Evolutionary conservation across 306 rosid genomes (phyloP), one percentile per base, ranked within the genome.

Genomic region (Prunus padus): DNA sequence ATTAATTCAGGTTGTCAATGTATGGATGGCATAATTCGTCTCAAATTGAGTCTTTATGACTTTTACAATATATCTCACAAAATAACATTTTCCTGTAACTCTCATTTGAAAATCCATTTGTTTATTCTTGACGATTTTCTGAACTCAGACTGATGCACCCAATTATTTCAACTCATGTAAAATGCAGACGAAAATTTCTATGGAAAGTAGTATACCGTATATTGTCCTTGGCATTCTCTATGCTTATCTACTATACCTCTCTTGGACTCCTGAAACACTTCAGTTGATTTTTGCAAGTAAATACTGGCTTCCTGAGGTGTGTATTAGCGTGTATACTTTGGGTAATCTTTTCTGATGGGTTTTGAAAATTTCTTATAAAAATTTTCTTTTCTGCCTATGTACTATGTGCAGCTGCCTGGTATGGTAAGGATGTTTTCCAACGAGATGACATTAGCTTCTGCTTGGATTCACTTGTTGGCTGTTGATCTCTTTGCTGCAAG

Each of bases 401-500:
- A 56, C 57, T 50, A 46, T 22, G 66, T 83, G 88, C 96, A 95
- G 97, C 85, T 95, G 71, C 65, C 87, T 62, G 88, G 97, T 72
- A 92, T 95, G 15, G 92, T 80, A 51, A 95, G 83, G 84, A 90
- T 95, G 97, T 95, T 95, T 83, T 82, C 96, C 3, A 90, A 86
- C 46, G 99, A 95, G 88, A 71, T 95, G 88, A 92, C 97, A 71
- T 72, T 95, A 56, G 97, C 97, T 76, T 92, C 99, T 83, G 97
- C 99, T 15, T 95, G 99, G 99, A 95, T 92, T 83, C 99, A 92
- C 81, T 88, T 90, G 81, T 74, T 95, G 87, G 91, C 78, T 84
- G 91, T 92, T 16, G 97, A 92, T 88, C 96, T 95, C 62, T 95
- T 90, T 84, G 97, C 97, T 52, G 99, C 97, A 79, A 92, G 99